phyloP scores from a whole-genome alignment of 768 basidiomycete genomes.

The Russula compacta region DNA sequence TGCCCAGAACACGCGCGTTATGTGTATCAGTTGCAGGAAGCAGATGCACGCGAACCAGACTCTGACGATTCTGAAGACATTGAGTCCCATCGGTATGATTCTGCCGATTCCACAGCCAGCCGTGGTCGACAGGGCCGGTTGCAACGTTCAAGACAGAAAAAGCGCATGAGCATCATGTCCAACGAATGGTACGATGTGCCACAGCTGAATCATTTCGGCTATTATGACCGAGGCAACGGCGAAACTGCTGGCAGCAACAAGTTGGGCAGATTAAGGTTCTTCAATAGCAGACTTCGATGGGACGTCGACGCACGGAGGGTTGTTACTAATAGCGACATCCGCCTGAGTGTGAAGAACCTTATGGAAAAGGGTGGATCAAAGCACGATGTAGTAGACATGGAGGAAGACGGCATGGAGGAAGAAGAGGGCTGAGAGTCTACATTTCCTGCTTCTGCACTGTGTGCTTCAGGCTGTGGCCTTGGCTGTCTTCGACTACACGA shows the following conservation, averaged over 20 bases:
- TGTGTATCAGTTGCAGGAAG: constrained; percentile 34
- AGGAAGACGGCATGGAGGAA: constrained; percentile 17
- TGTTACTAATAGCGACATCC: constrained; percentile 14
- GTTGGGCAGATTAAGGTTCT: constrained; percentile 7
- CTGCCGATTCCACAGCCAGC: constrained; percentile 36
- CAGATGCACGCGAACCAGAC: constrained; percentile 23
- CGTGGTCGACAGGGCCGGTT: constrained; percentile 22
- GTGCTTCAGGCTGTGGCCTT: no score
- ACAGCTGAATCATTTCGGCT: constrained; percentile 34
- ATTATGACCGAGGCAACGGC: constrained; percentile 31
- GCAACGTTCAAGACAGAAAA: constrained; percentile 30
- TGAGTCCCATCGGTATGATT: constrained; percentile 22
- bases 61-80: constrained; percentile 25
- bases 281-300: constrained; percentile 19
- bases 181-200: constrained; percentile 49
- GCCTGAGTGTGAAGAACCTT: constrained; percentile 16
- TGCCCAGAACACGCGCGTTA: constrained; percentile 54
- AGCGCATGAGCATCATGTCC: constrained; percentile 63
- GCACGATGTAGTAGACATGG: constrained; percentile 16
- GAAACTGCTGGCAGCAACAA: constrained; percentile 21
- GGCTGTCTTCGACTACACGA: background rate
- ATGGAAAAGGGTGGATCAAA: constrained; percentile 17
- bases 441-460: no score
- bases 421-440: constrained; percentile 5
- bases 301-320: constrained; percentile 17